Evolutionary conservation across 352 stramenopile genomes (phyloP).

Genomic region (Phytophthora europaea): DNA sequence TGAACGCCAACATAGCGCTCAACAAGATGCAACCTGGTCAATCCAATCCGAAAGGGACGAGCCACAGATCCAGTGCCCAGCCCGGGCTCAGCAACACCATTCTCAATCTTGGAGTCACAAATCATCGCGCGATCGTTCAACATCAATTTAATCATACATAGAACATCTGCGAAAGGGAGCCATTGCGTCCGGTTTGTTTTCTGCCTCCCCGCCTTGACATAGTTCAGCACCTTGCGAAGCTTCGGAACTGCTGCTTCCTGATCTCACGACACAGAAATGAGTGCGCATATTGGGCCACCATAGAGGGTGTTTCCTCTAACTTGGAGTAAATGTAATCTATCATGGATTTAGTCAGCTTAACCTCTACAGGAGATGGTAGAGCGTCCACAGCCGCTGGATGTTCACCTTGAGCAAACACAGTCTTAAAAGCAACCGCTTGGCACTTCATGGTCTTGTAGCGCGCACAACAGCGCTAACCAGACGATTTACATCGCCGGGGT

Average conservation of each 20-base stretch:
- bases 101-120: not conserved
- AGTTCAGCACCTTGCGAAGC: not conserved
- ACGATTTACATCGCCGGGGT: not conserved
- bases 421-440: not conserved
- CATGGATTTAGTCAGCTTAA: not conserved
- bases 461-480: not conserved
- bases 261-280: not conserved
- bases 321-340: not conserved
- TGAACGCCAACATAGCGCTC: not conserved
- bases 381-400: not conserved
- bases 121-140: not conserved
- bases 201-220: not conserved
- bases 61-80: not conserved
- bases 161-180: not conserved
- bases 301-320: not conserved
- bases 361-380: not conserved
- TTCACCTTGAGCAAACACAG: not conserved
- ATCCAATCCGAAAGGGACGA: not conserved
- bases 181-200: not conserved
- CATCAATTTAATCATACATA: not conserved
- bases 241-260: not conserved
- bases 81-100: not conserved
- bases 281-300: not conserved
- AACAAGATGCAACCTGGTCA: not conserved
- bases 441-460: not conserved